A percentile compares a stretch with the other conserved stretches of the same genome.
These are phyloP conservation scores for Linaria vulgaris DNA, from an alignment of 257 asterid genomes.

Conservation along the genomic window DNA sequence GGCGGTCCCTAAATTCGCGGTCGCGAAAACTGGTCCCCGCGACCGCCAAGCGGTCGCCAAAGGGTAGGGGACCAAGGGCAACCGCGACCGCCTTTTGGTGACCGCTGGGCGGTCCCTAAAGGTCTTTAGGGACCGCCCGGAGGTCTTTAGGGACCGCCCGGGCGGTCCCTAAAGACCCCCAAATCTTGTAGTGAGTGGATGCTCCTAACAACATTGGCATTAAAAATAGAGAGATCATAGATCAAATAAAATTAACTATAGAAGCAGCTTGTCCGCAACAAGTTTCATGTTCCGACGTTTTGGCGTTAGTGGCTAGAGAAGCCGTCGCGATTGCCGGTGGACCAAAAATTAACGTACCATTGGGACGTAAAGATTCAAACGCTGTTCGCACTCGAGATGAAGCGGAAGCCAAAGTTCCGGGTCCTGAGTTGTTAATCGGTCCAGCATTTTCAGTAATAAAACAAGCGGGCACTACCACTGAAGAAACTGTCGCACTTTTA, in stretches of 20 bases:
- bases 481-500: conserved; percentile 56
- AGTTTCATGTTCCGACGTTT: conserved; percentile 63
- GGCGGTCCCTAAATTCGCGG: no score
- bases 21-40: no score
- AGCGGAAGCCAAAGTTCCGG: conserved; percentile 43
- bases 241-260: conserved; percentile 37
- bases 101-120: no score
- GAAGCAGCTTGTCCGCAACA: conserved; percentile 43
- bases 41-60: no score
- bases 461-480: conserved; percentile 38
- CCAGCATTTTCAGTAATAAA: conserved; percentile 32
- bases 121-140: no score
- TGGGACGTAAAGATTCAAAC: conserved; percentile 51
- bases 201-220: conserved; percentile 44
- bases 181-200: no score
- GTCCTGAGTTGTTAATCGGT: conserved; percentile 35
- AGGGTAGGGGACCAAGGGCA: no score
- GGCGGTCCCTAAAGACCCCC: no score
- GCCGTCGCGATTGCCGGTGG: conserved; percentile 51
- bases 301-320: conserved; percentile 53
- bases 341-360: conserved; percentile 43
- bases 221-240: conserved; percentile 38
- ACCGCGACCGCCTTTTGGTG: no score
- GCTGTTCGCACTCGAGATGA: conserved; percentile 20
- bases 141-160: no score